Base-by-base conservation (phyloP, 345 rosid genomes). In the Clarkia xantiana region DNA sequence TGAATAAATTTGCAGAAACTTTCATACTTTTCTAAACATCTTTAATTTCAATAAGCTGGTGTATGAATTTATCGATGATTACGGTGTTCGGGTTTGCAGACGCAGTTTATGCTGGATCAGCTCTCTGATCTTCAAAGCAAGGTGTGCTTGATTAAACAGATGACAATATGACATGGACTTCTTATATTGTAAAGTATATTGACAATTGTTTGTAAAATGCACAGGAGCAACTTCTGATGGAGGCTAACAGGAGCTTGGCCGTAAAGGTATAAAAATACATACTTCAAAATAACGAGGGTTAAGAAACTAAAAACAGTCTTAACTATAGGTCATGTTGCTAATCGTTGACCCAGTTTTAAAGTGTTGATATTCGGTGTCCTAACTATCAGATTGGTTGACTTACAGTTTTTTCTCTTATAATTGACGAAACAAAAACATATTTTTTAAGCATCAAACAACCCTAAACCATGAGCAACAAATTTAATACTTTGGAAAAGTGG, bases 41-140 rank as follows among this genome's bases (percentile, higher is more conserved):
- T 41, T 18, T n/a, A 11, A 2, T 41, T 22, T 4, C 9, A 18
- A 36, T 36, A 12, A 11, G 4, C n/a, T n/a, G n/a, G n/a, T n/a
- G n/a, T n/a, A n/a, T n/a, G n/a, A n/a, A n/a, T n/a, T n/a, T n/a
- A n/a, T n/a, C n/a, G n/a, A n/a, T n/a, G n/a, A n/a, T n/a, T n/a
- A n/a, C 8, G 36, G 1, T 5, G 8, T 5, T 29, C 36, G 36
- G 6, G 20, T 23, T 50, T 43, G 62, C 75, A 91, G 98, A 91
- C 90, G 22, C 98, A 86, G 62, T 78, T 40, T 42, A 81, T 86
- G 96, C 89, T 91, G 46, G 98, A 91, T 66, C 96, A 86, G 67
- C 90, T 91, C 25, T 51, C 79, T 53, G 95, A 91, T 76, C 94
- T 91, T 60, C 96, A 86, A 65, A 77, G 64, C 58, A 86, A 84